phyloP scores from a whole-genome alignment of 106 monocot genomes.

The Vanilla planifolia region DNA sequence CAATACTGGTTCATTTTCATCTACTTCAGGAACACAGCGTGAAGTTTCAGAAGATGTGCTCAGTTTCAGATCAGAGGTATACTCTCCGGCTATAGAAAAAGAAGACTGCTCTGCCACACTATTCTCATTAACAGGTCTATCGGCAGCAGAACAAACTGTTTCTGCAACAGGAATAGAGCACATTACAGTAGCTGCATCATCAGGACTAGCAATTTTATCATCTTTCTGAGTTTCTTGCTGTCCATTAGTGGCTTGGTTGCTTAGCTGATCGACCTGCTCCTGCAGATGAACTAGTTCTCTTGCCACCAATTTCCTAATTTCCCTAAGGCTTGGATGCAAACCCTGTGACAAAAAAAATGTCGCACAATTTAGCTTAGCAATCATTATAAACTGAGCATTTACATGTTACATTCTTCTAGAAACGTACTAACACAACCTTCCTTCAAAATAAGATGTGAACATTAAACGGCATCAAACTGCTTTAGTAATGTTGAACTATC shows the following conservation, averaged over 20 bases:
- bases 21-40: background rate
- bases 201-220: background rate
- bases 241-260: background rate
- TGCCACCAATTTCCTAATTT: conserved; percentile 41
- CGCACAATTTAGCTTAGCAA: no score
- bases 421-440: no score
- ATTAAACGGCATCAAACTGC: no score
- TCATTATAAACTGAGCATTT: background rate
- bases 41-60: background rate
- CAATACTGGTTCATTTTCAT: background rate
- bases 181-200: background rate
- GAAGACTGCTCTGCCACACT: background rate
- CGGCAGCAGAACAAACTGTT: background rate
- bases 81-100: background rate
- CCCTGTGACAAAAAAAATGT: conserved; percentile 40
- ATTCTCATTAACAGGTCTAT: background rate
- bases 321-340: conserved; percentile 44
- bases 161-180: background rate
- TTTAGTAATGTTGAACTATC: no score
- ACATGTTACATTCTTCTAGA: no score
- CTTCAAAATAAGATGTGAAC: background rate
- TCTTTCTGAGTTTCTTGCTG: background rate
- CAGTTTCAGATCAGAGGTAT: background rate
- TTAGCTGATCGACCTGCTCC: conserved; percentile 49
- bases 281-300: conserved; percentile 41